phyloP scores from a whole-genome alignment of 2,329 filamentous ascomycete genomes.

The Sclerotinia glacialis region DNA sequence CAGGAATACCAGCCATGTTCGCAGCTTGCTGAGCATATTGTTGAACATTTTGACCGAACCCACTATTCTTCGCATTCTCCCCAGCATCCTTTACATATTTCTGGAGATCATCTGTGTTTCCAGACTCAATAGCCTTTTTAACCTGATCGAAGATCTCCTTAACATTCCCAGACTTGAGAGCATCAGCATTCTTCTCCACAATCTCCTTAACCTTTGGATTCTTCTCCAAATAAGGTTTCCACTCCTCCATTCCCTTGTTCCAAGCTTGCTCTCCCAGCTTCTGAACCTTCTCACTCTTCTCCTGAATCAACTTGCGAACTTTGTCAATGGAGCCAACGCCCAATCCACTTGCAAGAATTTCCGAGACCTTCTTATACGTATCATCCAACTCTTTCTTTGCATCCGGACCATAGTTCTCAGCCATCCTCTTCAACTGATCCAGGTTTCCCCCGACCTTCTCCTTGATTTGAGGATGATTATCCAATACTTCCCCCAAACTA shows the following conservation, averaged over 20 bases:
- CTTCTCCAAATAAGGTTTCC: conserved; percentile 71
- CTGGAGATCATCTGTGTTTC: conserved; percentile 57
- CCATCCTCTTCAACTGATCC: conserved; percentile 66
- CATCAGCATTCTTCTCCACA: conserved; percentile 66
- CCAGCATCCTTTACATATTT: conserved; percentile 58
- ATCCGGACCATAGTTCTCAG: conserved; percentile 68
- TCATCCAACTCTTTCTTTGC: conserved; percentile 73
- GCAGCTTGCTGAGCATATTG: conserved; percentile 53
- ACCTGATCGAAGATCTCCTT: conserved; percentile 62
- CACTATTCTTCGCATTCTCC: conserved; percentile 57
- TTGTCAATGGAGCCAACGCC: conserved; percentile 54
- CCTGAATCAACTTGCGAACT: conserved; percentile 60
- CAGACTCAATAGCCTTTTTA: conserved; percentile 59
- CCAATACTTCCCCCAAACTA: conserved; percentile 60
- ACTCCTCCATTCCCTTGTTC: conserved; percentile 68
- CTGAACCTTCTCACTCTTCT: conserved; percentile 65
- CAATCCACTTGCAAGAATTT: conserved; percentile 61
- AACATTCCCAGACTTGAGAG: conserved; percentile 65
- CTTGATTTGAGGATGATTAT: conserved; percentile 72
- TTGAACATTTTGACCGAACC: conserved; percentile 40
- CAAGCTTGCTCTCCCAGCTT: conserved; percentile 69
- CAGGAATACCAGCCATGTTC: conserved; percentile 55
- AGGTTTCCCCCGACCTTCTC: conserved; percentile 67
- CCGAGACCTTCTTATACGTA: conserved; percentile 65
- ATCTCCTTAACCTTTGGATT: conserved; percentile 72